A percentile compares a stretch with the other conserved stretches of the same genome.
Conservation (phyloP, 176 grass and related monocot genomes). For the Bromus sterilis region DNA sequence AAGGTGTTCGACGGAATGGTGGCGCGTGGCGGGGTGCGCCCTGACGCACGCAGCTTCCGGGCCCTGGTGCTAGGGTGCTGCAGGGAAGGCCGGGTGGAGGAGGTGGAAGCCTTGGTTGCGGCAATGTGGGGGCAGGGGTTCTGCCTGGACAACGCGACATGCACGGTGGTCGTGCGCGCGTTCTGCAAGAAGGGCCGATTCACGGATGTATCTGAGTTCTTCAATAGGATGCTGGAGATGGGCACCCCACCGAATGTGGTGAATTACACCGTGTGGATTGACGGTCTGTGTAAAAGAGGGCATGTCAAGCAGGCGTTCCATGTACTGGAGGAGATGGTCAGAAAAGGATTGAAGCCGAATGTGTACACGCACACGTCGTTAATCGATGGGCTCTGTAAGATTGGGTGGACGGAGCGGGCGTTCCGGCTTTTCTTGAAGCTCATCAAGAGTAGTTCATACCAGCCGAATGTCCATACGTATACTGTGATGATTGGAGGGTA, state of each 20-base stretch:
- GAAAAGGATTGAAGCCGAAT: conserved; percentile 65
- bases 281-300: conserved; percentile 61
- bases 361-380: conserved; percentile 75
- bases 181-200: conserved; percentile 60
- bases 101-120: conserved; percentile 32
- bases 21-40: conserved; percentile 23
- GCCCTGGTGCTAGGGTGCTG: conserved; percentile 53
- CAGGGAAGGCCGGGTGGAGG: conserved; percentile 28
- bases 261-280: conserved; percentile 66
- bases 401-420: conserved; percentile 81
- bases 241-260: conserved; percentile 60
- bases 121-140: conserved; percentile 42
- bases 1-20: conserved; percentile 72
- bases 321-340: conserved; percentile 85
- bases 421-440: conserved; percentile 92
- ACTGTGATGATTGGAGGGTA: conserved; percentile 88
- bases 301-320: conserved; percentile 76
- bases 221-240: conserved; percentile 46
- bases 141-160: conserved; percentile 54
- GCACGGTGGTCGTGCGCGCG: conserved; percentile 38
- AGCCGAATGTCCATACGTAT: conserved; percentile 76
- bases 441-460: conserved; percentile 65
- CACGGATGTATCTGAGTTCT: conserved; percentile 37
- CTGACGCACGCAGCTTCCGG: conserved; percentile 51
- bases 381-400: conserved; percentile 82